phyloP scores from a whole-genome alignment of 257 asterid genomes.

The Handroanthus guayacan region DNA sequence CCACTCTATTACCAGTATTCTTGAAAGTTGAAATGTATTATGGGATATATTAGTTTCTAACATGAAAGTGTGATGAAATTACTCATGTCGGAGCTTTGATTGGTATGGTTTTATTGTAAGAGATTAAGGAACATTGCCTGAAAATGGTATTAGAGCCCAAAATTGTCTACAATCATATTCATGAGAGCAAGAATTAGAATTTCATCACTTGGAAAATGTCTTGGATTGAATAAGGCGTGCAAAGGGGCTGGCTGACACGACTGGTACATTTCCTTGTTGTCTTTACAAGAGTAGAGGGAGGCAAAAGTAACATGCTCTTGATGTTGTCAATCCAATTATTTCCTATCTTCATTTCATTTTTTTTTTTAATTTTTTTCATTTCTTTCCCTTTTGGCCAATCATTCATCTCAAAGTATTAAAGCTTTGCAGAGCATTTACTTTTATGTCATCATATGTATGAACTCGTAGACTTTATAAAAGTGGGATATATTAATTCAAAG shows the following conservation, averaged over 20 bases:
- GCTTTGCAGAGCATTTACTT: not conserved
- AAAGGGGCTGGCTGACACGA: slow-evolving; percentile 34
- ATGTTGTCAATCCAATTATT: slow-evolving; percentile 47
- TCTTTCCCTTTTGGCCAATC: slow-evolving; percentile 25
- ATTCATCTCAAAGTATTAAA: slow-evolving; percentile 17
- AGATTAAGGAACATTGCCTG: slow-evolving; percentile 27
- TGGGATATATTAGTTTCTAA: too few species aligned
- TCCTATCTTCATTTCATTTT: slow-evolving; percentile 10
- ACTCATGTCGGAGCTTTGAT: not conserved
- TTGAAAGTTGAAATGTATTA: too few species aligned
- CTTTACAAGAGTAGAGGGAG: slow-evolving; percentile 46
- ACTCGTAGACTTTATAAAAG: not conserved
- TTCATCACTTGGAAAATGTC: slow-evolving; percentile 21
- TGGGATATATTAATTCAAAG: not conserved
- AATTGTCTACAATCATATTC: slow-evolving; percentile 25
- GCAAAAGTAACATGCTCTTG: slow-evolving; percentile 72
- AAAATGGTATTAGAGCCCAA: slow-evolving; percentile 11
- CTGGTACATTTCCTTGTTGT: slow-evolving; percentile 43
- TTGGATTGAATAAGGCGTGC: slow-evolving; percentile 38
- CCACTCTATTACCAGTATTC: too few species aligned
- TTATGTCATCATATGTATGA: not conserved
- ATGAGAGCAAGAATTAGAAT: slow-evolving; percentile 12
- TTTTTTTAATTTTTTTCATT: not conserved
- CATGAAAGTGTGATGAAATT: not conserved
- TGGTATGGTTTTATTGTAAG: not conserved